Percentiles rank a stretch among this genome's conserved stretches.
phyloP scores from a whole-genome alignment of 148 eudicot genomes.

The Arbutus unedo region DNA sequence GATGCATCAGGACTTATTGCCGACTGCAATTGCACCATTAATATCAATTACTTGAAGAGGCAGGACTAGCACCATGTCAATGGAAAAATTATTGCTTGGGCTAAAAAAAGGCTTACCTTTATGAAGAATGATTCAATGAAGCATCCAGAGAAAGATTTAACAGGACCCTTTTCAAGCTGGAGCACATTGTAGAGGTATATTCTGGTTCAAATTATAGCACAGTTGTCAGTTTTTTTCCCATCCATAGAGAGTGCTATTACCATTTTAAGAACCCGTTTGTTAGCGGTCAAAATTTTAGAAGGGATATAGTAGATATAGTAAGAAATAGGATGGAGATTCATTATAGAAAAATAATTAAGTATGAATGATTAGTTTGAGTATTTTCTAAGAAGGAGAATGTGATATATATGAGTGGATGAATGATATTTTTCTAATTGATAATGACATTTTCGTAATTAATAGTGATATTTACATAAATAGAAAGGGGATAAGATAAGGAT shows the following conservation, averaged over 20 bases:
- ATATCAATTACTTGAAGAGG: constrained; percentile 15
- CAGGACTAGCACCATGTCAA: not conserved
- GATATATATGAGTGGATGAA: no score
- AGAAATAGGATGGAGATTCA: no score
- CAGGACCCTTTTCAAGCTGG: constrained; percentile 79
- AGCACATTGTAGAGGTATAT: constrained; percentile 84
- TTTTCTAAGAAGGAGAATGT: no score
- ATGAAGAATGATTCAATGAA: constrained; percentile 69
- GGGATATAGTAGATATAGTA: no score
- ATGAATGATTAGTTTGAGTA: no score
- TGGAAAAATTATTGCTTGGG: not conserved
- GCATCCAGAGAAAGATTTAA: constrained; percentile 73
- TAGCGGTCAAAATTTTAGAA: no score
- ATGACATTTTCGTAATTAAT: no score
- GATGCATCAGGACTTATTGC: constrained; percentile 87
- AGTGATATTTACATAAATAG: no score
- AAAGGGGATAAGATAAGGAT: no score
- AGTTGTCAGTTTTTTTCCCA: not conserved
- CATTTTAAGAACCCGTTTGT: not conserved
- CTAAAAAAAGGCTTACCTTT: constrained; percentile 45
- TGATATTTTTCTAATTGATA: no score
- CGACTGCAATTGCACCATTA: constrained; percentile 47
- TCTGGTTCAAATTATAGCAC: constrained; percentile 32
- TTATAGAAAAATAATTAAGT: no score
- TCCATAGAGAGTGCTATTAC: not conserved